A percentile compares a stretch with the other conserved stretches of the same genome.
Conservation (phyloP, 352 stramenopile species). For the Peronospora destructor region DNA sequence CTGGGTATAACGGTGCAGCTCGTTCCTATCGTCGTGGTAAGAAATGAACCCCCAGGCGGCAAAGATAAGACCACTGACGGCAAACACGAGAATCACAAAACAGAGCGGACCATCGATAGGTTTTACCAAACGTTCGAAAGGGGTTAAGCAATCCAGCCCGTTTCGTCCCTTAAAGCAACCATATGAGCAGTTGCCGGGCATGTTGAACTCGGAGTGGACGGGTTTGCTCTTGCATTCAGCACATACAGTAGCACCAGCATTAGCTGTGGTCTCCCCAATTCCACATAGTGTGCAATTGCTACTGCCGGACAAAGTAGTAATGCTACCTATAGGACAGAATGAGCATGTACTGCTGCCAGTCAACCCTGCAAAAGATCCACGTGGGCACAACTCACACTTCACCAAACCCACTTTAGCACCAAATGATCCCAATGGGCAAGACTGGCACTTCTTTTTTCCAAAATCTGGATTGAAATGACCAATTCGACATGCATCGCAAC, state of each 20-base stretch:
- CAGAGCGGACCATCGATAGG: constrained; percentile 69
- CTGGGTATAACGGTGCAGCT: constrained; percentile 51
- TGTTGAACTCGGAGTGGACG: constrained; percentile 65
- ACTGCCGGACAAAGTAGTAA: constrained; percentile 40
- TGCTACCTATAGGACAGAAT: constrained; percentile 53
- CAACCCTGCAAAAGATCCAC: constrained; percentile 42
- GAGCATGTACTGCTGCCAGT: constrained; percentile 43
- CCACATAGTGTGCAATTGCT: constrained; percentile 66
- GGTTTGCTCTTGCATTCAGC: constrained; percentile 51
- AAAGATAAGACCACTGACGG: constrained; percentile 45
- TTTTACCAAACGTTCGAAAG: constrained; percentile 76
- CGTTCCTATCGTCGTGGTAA: constrained; percentile 40
- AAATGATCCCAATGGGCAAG: constrained; percentile 58
- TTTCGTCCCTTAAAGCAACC: constrained; percentile 73
- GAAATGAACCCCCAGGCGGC: constrained; percentile 65
- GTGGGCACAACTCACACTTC: constrained; percentile 48
- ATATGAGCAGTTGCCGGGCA: constrained; percentile 74
- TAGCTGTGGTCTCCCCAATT: constrained; percentile 61
- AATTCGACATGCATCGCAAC: constrained; percentile 42
- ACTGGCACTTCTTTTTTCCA: constrained; percentile 51
- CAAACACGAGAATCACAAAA: constrained; percentile 67
- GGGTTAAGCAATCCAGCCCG: constrained; percentile 72
- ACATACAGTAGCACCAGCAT: constrained; percentile 45
- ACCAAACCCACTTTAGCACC: constrained; percentile 37
- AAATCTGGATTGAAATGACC: constrained; percentile 70